Conservation (phyloP, 164 flowering plant species). For the Stephania cephalantha region DNA sequence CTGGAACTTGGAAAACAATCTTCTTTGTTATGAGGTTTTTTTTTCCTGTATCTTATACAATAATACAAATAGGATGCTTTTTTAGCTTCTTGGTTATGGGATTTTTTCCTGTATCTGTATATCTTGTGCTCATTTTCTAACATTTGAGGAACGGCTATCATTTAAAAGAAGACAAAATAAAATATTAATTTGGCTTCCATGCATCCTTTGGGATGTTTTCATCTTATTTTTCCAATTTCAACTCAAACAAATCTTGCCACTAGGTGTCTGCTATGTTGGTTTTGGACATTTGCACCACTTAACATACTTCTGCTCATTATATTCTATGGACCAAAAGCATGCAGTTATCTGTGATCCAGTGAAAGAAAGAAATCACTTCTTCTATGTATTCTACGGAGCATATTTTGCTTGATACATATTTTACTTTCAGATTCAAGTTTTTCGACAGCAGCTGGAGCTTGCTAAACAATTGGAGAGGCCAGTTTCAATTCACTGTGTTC, state of each 20-base stretch:
- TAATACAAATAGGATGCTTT: neutral
- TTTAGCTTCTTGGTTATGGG: neutral
- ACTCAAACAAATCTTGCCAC: too few relatives aligned
- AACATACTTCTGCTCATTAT: neutral
- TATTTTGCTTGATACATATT: slow-evolving; percentile 3
- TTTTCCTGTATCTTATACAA: too few relatives aligned
- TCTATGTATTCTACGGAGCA: neutral
- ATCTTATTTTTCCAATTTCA: too few relatives aligned
- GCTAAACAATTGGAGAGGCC: slow-evolving; percentile 79
- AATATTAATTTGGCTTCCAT: too few relatives aligned
- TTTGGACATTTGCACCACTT: neutral
- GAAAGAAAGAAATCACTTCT: neutral
- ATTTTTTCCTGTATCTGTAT: neutral
- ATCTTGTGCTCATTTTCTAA: too few relatives aligned
- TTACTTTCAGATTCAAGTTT: slow-evolving; percentile 52
- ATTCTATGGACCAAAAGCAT: too few relatives aligned
- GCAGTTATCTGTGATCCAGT: too few relatives aligned
- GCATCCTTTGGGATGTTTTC: too few relatives aligned
- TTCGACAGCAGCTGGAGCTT: slow-evolving; percentile 72
- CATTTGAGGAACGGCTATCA: too few relatives aligned
- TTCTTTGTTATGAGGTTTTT: too few relatives aligned
- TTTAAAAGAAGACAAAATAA: too few relatives aligned
- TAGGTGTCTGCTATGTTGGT: neutral
- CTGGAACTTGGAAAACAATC: neutral
- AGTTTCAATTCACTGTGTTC: slow-evolving; percentile 89